Conservation (phyloP, 805 yeast species). For the Yueomyces sinensis region DNA sequence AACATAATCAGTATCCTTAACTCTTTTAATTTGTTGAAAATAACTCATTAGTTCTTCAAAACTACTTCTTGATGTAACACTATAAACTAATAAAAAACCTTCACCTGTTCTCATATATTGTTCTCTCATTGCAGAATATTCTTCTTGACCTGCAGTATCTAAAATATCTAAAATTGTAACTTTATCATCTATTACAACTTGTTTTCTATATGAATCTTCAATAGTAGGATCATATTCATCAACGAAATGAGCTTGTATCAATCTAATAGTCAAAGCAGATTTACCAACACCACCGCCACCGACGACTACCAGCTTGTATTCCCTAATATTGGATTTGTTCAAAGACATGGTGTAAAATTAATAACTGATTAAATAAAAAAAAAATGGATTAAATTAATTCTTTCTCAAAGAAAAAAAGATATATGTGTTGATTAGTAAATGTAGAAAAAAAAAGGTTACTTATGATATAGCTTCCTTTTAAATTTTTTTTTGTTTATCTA, state of each 20-base stretch:
- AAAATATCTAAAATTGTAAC: constrained; percentile 72
- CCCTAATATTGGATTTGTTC: constrained; percentile 36
- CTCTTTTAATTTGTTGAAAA: constrained; percentile 65
- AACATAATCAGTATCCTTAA: constrained; percentile 61
- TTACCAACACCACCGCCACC: constrained; percentile 99
- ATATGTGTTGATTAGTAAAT: too few relatives aligned
- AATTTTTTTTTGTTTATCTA: too few relatives aligned
- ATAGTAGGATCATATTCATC: constrained; percentile 98
- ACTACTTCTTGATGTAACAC: constrained; percentile 73
- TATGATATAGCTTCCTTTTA: too few relatives aligned
- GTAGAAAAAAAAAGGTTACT: too few relatives aligned
- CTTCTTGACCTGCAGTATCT: constrained; percentile 98
- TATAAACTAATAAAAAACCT: constrained; percentile 81
- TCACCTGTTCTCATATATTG: constrained; percentile 95
- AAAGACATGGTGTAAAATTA: constrained; percentile 6
- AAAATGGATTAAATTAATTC: too few relatives aligned
- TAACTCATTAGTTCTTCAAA: constrained; percentile 76
- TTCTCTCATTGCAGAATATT: constrained; percentile 85
- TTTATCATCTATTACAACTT: constrained; percentile 69
- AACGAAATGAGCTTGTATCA: constrained; percentile 88
- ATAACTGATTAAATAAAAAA: neutral
- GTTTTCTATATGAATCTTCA: constrained; percentile 84
- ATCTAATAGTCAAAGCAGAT: constrained; percentile 87
- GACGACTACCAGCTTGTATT: constrained; percentile 87
- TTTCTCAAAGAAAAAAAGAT: too few relatives aligned